Evolutionary conservation across 1,139 yeast species (phyloP).

Genomic region (Citeromyces hawaiiensis): DNA sequence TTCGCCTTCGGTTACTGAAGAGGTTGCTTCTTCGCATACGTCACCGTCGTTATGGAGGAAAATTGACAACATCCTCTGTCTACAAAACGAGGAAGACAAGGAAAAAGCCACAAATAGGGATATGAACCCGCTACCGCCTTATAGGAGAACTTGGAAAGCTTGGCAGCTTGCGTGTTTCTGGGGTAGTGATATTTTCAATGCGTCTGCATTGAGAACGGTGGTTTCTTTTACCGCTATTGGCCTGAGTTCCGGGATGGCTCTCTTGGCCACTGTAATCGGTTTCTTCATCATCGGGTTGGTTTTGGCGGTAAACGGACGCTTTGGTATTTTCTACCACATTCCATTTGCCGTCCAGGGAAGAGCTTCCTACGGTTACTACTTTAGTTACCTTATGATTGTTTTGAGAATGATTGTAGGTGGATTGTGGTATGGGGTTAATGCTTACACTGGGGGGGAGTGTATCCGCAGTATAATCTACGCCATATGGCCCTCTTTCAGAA

Average conservation of each 20-base stretch:
- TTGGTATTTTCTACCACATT: conserved; percentile 29
- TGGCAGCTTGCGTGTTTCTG: conserved; percentile 11
- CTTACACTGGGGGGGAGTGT: conserved; percentile 20
- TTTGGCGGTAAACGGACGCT: conserved; percentile 26
- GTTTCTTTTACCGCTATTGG: conserved; percentile 25
- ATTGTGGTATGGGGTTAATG: conserved; percentile 23
- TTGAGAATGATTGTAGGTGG: conserved; percentile 20
- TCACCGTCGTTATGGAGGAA: background rate
- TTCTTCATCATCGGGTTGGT: conserved; percentile 23
- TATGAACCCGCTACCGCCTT: conserved; percentile 14
- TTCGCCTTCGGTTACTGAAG: background rate
- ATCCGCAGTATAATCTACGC: conserved; percentile 14
- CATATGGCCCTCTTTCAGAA: conserved; percentile 13
- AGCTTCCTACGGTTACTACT: conserved; percentile 29
- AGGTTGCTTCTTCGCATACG: background rate
- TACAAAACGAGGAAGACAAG: background rate
- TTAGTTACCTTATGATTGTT: conserved; percentile 19
- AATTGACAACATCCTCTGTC: background rate
- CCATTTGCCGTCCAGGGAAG: conserved; percentile 31
- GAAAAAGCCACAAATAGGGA: conserved; percentile 5
- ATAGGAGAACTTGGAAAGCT: conserved; percentile 12
- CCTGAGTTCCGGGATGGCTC: conserved; percentile 24
- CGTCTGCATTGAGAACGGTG: conserved; percentile 17
- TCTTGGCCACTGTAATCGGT: conserved; percentile 26
- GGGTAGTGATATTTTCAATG: conserved; percentile 12